A percentile compares a stretch with the other conserved stretches of the same genome.
These are phyloP conservation scores for Dioscorea alata DNA, from an alignment of 106 monocot species.

Conservation along the genomic window DNA sequence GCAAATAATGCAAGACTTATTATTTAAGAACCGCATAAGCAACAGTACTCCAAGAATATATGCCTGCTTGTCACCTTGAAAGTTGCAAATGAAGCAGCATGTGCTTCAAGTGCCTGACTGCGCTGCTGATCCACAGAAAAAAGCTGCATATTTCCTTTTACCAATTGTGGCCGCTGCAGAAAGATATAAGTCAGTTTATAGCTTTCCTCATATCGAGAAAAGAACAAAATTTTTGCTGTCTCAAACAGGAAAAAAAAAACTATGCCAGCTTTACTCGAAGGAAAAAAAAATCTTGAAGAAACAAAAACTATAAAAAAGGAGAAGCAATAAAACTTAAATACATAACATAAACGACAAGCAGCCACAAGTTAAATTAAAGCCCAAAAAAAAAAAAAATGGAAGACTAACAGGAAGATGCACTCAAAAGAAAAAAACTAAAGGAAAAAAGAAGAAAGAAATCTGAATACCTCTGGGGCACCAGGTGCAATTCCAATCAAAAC, in stretches of 20 bases:
- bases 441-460: not conserved
- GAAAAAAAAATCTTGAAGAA: not conserved
- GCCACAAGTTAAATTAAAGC: not conserved
- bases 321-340: not conserved
- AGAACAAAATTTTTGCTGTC: too few species aligned
- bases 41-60: not conserved
- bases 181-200: not conserved
- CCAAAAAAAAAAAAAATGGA: not conserved
- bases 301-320: not conserved
- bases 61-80: slow-evolving; percentile 42
- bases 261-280: not conserved
- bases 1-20: not conserved
- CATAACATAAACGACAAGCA: not conserved
- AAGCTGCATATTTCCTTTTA: slow-evolving; percentile 97
- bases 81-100: slow-evolving; percentile 93
- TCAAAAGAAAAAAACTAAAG: not conserved
- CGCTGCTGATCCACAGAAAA: slow-evolving; percentile 98
- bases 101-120: slow-evolving; percentile 98
- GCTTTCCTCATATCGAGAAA: too few species aligned
- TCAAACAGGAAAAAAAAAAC: not conserved
- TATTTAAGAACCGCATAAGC: not conserved
- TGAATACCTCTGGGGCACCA: slow-evolving; percentile 75
- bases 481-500: slow-evolving; percentile 95
- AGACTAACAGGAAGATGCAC: not conserved
- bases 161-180: slow-evolving; percentile 86